phyloP scores from a whole-genome alignment of 768 basidiomycete genomes.

The Pisolithus sp. region DNA sequence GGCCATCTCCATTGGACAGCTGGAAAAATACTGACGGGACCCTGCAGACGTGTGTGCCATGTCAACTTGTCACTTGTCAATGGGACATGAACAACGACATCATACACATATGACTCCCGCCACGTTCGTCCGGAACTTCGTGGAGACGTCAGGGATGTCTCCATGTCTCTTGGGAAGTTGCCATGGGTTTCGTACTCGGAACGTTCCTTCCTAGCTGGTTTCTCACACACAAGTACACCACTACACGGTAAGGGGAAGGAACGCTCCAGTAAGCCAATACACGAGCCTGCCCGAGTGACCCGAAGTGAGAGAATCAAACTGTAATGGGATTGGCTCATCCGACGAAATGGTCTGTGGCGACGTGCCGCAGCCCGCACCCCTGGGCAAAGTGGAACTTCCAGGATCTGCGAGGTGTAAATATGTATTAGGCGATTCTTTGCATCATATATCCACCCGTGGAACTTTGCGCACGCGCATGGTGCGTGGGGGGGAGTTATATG shows the following conservation, averaged over 20 bases:
- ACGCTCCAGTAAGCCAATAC: slow-evolving; percentile 8
- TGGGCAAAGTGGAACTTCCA: too few relatives aligned
- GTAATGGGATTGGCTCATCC: too few relatives aligned
- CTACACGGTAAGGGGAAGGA: slow-evolving; percentile 10
- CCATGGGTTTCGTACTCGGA: slow-evolving; percentile 2
- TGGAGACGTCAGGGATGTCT: background rate
- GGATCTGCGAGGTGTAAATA: too few relatives aligned
- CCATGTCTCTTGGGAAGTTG: background rate
- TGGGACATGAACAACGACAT: background rate
- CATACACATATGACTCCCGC: background rate
- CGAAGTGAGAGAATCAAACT: too few relatives aligned
- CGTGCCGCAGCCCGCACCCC: too few relatives aligned
- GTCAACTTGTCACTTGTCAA: background rate
- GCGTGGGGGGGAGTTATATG: background rate
- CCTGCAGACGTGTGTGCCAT: background rate
- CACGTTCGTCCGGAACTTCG: background rate
- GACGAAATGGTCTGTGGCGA: too few relatives aligned
- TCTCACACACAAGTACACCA: background rate
- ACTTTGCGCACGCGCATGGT: background rate
- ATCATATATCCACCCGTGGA: background rate
- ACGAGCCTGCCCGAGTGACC: background rate
- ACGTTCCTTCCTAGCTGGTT: background rate
- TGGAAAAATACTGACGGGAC: background rate
- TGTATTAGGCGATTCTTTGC: background rate
- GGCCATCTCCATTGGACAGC: background rate